Base-by-base conservation (phyloP, 441 rosid species). In the Adansonia grandidieri region DNA sequence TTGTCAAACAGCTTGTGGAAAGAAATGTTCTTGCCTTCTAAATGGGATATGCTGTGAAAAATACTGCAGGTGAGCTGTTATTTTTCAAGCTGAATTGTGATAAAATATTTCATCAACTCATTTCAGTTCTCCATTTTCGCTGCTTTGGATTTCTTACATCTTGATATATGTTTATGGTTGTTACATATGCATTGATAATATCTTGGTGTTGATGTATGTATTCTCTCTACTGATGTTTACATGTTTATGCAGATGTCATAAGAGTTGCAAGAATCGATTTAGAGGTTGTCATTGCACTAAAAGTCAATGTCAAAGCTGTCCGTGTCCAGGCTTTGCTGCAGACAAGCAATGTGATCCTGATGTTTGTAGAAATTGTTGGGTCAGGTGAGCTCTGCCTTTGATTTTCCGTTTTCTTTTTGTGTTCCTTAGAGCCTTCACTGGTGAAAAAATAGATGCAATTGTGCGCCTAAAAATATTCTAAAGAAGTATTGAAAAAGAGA, bases 201-300 rank as follows among this genome's bases (percentile, higher is more conserved):
- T 56, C 65, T 15, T 19, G 65, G 57, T 57, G 65, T 71, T 44
- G 66, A 60, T 81, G 68, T 65, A 71, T 71, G 64, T 48, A 65
- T 77, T 76, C 11, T 71, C 22, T 74, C 37, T 56, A 9, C 83
- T 82, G 69, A 79, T 57, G 9, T 68, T 78, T 28, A 48, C 57
- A 54, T 85, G 15, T 77, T 82, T 71, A 68, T 86, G 53, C 80
- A 95, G 99, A 79, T 97, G 98, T 83, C 98, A 97, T 42, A 96
- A 96, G 83, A 93, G 90, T 85, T 97, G 99, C 92, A 97, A 97
- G 86, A 94, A 94, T 83, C 90, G 99, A 73, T 97, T 97, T 83
- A 92, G 99, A 90, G 99, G 98, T 77, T 97, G 99, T 72, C 99
- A 97, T 81, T 95, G 99, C 77, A 98, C 99, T 56, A 96, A 96